phyloP scores from a whole-genome alignment of 192 early-diverging fungal genomes.

The Nowakowskiella sp. region DNA sequence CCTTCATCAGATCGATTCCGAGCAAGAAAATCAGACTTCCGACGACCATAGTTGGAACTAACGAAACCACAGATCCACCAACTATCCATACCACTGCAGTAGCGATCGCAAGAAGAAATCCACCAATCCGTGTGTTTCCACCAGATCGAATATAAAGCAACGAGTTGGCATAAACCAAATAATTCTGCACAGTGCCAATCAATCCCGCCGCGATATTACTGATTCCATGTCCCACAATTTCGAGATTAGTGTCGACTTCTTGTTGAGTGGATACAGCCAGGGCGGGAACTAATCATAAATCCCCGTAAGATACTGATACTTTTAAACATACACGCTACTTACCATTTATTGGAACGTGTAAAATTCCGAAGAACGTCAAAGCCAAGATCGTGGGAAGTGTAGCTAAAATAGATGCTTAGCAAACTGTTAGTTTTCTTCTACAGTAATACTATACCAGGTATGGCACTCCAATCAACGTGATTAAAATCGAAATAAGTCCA shows the following conservation, averaged over 20 bases:
- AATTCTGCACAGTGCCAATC: constrained; percentile 70
- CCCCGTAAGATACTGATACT: neutral
- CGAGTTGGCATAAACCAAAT: constrained; percentile 11
- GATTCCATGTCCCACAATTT: constrained; percentile 87
- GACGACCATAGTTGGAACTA: constrained; percentile 91
- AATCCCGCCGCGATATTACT: constrained; percentile 77
- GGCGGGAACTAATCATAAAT: constrained; percentile 55
- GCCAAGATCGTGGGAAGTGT: constrained; percentile 88
- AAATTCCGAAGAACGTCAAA: constrained; percentile 88
- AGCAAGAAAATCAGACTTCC: constrained; percentile 92
- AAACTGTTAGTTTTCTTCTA: too few species aligned
- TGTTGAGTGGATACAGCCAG: constrained; percentile 82
- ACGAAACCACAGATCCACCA: constrained; percentile 80
- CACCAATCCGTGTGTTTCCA: constrained; percentile 78
- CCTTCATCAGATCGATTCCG: constrained; percentile 86
- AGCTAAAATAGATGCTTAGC: neutral
- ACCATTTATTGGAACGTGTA: constrained; percentile 94
- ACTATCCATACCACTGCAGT: constrained; percentile 70
- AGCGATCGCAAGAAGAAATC: constrained; percentile 67
- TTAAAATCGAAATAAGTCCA: constrained; percentile 67
- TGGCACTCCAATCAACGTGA: constrained; percentile 30
- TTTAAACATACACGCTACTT: neutral
- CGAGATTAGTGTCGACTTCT: constrained; percentile 86
- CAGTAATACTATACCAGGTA: constrained; percentile 21
- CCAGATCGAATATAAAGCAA: constrained; percentile 89